A percentile compares a stretch with the other conserved stretches of the same genome.
Evolutionary conservation across 768 basidiomycete species (phyloP).

Genomic region (Ephemerocybe angulata): DNA sequence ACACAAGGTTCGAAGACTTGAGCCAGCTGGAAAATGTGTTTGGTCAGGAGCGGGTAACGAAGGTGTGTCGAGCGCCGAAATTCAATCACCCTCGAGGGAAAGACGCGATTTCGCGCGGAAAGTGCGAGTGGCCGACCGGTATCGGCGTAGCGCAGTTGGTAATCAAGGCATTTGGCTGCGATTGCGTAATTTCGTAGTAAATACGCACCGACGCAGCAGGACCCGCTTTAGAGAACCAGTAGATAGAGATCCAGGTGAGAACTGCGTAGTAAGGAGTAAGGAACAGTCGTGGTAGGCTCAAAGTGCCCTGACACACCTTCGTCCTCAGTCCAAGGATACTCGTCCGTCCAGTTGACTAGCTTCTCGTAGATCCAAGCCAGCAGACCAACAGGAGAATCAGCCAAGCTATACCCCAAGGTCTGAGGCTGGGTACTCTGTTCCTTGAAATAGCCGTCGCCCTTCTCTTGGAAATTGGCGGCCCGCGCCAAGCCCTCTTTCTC

Average conservation of each 20-base stretch:
- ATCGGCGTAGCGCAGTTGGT: constrained; percentile 21
- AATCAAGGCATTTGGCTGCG: neutral
- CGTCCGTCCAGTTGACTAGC: constrained; percentile 42
- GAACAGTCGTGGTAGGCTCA: neutral
- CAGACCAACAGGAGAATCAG: constrained; percentile 55
- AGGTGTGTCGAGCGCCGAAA: neutral
- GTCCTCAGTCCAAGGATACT: constrained; percentile 54
- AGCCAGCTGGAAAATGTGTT: constrained; percentile 35
- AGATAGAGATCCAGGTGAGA: constrained; percentile 56
- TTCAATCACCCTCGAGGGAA: constrained; percentile 29
- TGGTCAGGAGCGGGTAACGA: neutral
- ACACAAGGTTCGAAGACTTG: constrained; percentile 36
- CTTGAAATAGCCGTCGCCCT: constrained; percentile 34
- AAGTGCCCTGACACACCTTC: constrained; percentile 34
- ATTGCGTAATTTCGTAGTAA: constrained; percentile 46
- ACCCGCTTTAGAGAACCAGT: constrained; percentile 55
- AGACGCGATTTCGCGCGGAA: constrained; percentile 44
- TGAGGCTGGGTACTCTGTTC: constrained; percentile 48
- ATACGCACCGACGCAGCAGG: constrained; percentile 56
- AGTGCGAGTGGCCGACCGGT: constrained; percentile 48
- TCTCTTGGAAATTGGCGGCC: constrained; percentile 23
- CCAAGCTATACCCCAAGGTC: constrained; percentile 49
- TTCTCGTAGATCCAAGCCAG: constrained; percentile 55
- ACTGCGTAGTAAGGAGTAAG: constrained; percentile 28
- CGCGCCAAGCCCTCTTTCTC: constrained; percentile 34